Base-by-base conservation (phyloP, 176 grass and related monocot species). In the Paspalum notatum region DNA sequence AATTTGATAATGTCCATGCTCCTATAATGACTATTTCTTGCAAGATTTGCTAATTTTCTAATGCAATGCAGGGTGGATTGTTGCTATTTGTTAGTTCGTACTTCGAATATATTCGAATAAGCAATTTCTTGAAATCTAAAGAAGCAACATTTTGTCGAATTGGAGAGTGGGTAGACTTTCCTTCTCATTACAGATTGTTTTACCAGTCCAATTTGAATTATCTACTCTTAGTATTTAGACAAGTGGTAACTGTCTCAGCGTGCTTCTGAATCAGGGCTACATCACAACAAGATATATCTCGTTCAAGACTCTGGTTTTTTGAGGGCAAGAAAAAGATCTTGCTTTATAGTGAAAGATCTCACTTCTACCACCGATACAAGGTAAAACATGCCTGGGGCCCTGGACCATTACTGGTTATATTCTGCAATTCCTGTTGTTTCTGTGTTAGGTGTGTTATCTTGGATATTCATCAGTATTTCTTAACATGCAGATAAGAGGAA, bases 281-380 rank as follows among this genome's bases (percentile, higher is more conserved):
- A 24, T 93, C 91, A 52, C 83, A 88, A 57, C 89, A 77, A 44
- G 90, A 98, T 79, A 94, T 98, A 93, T 98, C 95, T 41, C 95
- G 92, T 81, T 85, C 95, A 75, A 85, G 92, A 37, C 72, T 91
- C 75, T 98, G 88, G 95, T 98, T 98, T 92, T 98, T 87, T 84
- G 84, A 98, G 83, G 95, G 92, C 77, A 87, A 91, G 60, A 89
- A 87, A 59, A 98, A 93, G 79, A 91, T 98, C 62, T 87, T 98
- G 86, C 90, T 98, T 82, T 98, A 98, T 71, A 98, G 92, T 24
- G 95, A 94, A 78, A 94, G 95, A 80, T 89, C 95, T 89, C 95
- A 98, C 82, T 98, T 98, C 86, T 98, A 94, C 75, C 92, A 95
- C 68, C 76, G 92, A 93, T 98, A 93, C 61, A 98, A 93, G 95